Base-by-base conservation (phyloP, 2,329 filamentous ascomycete genomes). In the Colletotrichum gloeosporioides region DNA sequence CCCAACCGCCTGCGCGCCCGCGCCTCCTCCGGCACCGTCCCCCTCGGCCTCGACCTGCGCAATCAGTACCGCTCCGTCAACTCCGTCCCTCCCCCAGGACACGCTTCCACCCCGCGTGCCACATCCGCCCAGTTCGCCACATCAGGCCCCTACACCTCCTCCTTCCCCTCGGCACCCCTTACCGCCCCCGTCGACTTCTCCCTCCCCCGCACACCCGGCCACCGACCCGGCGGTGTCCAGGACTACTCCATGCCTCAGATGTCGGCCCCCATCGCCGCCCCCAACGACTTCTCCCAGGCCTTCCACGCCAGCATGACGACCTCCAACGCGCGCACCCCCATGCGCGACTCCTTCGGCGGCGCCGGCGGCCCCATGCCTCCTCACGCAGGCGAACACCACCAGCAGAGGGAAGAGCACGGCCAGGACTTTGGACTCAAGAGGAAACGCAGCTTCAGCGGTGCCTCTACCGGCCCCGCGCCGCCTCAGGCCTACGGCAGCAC, bases 201-300 rank as follows among this genome's bases (percentile, higher is more conserved):
- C 4, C 82, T 89, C 16, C 85, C 89, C 3, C 83, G 88, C 57
- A 88, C 87, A 5, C 84, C 86, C 16, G 82, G 81, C 34, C 82
- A 85, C 69, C 81, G 83, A 67, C 80, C 84, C 73, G 76, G 82
- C 76, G 80, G 82, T 15, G 82, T 84, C 34, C 83, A 82, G 25
- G 89, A 91, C 70, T 91, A 90, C 80, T 86, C 87, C 15, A 88
- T 90, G 80, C 86, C 89, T 4, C 90, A 91, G 79, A 85, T 91
- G 84, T 90, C 88, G 79, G 89, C 90, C 3, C 89, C 89, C 1
- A 90, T 91, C 73, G 87, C 87, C 4, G 87, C 89, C 5, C 84
- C 90, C 1, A 87, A 87, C 69, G 90, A 92, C 70, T 91, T 91
- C 78, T 85, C 86, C 4, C 87, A 88, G 73, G 86, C 87, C 7